A percentile compares a stretch with the other conserved stretches of the same genome.
Conservation (phyloP, 2,329 filamentous ascomycete species). For the Fusarium illudens region DNA sequence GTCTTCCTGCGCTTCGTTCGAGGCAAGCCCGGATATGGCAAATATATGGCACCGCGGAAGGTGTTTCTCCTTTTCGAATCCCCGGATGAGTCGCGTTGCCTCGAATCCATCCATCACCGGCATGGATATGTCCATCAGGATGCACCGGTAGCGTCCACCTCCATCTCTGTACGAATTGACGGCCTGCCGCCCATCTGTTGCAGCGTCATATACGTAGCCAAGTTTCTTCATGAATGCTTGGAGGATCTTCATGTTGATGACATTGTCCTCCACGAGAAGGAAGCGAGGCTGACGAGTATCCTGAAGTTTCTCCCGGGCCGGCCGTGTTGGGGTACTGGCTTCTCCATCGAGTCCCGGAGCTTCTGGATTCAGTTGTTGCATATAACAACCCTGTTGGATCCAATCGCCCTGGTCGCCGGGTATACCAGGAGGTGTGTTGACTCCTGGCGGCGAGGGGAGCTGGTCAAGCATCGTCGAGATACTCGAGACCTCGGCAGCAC, state of each 20-base stretch:
- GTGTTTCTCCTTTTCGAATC: slow-evolving; percentile 54
- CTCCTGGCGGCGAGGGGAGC: not conserved
- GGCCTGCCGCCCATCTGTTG: slow-evolving; percentile 47
- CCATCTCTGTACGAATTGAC: slow-evolving; percentile 42
- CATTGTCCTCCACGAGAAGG: slow-evolving; percentile 54
- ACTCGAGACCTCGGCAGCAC: slow-evolving; percentile 14
- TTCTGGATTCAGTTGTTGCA: not conserved
- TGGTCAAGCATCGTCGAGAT: slow-evolving; percentile 20
- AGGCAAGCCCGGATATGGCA: slow-evolving; percentile 62
- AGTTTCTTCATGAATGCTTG: slow-evolving; percentile 49
- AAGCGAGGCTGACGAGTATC: slow-evolving; percentile 22
- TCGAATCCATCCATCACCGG: slow-evolving; percentile 64
- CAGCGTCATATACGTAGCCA: slow-evolving; percentile 39
- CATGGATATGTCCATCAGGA: slow-evolving; percentile 65
- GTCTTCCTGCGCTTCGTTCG: slow-evolving; percentile 59
- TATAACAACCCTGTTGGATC: not conserved
- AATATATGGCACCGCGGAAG: slow-evolving; percentile 57
- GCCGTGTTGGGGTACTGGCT: not conserved
- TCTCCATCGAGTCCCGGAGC: not conserved
- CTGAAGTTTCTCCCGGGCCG: not conserved
- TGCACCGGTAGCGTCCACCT: slow-evolving; percentile 39
- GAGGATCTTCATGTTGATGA: slow-evolving; percentile 50
- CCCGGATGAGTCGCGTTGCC: slow-evolving; percentile 59
- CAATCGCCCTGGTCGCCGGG: not conserved
- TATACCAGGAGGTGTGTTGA: not conserved